Evolutionary conservation across 2,329 filamentous ascomycete species (phyloP).

Genomic region (Pestalotiopsis sp.): DNA sequence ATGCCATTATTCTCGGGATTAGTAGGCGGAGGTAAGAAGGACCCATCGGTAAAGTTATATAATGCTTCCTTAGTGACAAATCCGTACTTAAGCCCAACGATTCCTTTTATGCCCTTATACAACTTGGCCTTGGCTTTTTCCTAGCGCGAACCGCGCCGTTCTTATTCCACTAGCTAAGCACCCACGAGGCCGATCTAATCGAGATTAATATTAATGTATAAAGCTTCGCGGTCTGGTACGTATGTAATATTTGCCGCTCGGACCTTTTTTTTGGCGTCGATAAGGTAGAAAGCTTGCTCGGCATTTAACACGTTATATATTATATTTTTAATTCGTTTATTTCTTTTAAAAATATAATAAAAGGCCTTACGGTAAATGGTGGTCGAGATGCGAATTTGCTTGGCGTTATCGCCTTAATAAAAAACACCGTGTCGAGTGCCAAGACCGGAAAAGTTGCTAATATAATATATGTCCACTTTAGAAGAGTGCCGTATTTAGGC

Average conservation of each 20-base stretch:
- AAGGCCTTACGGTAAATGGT: slow-evolving; percentile 60
- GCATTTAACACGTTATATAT: slow-evolving; percentile 54
- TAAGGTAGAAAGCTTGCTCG: slow-evolving; percentile 52
- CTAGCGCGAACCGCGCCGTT: slow-evolving; percentile 56
- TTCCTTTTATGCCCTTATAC: slow-evolving; percentile 49
- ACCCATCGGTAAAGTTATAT: slow-evolving; percentile 52
- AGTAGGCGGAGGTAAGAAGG: slow-evolving; percentile 52
- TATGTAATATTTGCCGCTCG: slow-evolving; percentile 46
- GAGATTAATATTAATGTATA: slow-evolving; percentile 45
- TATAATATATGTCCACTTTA: slow-evolving; percentile 65
- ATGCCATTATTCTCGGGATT: slow-evolving; percentile 54
- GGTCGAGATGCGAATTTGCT: slow-evolving; percentile 63
- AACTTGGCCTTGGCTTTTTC: slow-evolving; percentile 55
- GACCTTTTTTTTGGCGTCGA: slow-evolving; percentile 63
- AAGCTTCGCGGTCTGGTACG: slow-evolving; percentile 5
- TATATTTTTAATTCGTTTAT: slow-evolving; percentile 59
- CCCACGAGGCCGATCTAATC: slow-evolving; percentile 62
- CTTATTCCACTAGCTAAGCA: slow-evolving; percentile 63
- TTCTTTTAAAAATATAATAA: slow-evolving; percentile 59
- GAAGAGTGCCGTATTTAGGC: slow-evolving; percentile 60
- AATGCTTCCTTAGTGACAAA: slow-evolving; percentile 59
- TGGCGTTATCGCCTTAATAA: slow-evolving; percentile 62
- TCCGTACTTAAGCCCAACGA: slow-evolving; percentile 57
- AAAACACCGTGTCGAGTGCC: slow-evolving; percentile 66
- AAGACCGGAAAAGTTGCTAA: slow-evolving; percentile 59